Conservation (phyloP, 495 filamentous ascomycete genomes). For the Penicillium antarcticum region DNA sequence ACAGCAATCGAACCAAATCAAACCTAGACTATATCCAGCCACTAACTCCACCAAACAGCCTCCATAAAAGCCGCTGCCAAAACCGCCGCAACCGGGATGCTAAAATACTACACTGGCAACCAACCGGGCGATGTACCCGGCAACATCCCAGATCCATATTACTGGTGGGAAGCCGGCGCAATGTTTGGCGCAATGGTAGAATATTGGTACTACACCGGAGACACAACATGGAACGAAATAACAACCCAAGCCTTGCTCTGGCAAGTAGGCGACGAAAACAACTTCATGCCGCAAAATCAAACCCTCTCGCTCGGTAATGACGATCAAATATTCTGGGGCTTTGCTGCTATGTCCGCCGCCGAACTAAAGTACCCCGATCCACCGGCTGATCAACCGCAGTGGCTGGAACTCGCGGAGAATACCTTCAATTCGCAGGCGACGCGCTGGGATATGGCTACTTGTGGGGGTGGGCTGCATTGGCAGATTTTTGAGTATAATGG, state of each 20-base stretch:
- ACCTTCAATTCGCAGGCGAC: conserved; percentile 67
- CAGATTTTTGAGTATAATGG: conserved; percentile 73
- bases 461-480: conserved; percentile 71
- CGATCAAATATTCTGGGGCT: conserved; percentile 79
- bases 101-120: conserved; percentile 64
- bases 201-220: conserved; percentile 77
- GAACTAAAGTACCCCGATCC: conserved; percentile 64
- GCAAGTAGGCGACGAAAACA: conserved; percentile 59
- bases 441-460: conserved; percentile 65
- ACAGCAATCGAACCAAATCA: conserved; percentile 28
- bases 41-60: conserved; percentile 5
- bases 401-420: conserved; percentile 70
- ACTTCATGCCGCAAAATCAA: conserved; percentile 79
- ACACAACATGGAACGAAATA: conserved; percentile 62
- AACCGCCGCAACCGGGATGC: conserved; percentile 36
- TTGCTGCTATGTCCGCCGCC: conserved; percentile 72
- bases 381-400: conserved; percentile 53
- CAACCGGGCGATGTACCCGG: conserved; percentile 63
- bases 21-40: background rate
- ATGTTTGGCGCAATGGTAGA: conserved; percentile 71
- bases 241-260: conserved; percentile 61
- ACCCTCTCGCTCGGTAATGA: conserved; percentile 73
- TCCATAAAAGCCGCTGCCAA: conserved; percentile 45
- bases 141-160: conserved; percentile 69
- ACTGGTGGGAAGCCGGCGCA: conserved; percentile 74